These are phyloP conservation scores for Pseudocercospora fijiensis DNA, from an alignment of 2,329 filamentous ascomycete species.

Conservation along the genomic window DNA sequence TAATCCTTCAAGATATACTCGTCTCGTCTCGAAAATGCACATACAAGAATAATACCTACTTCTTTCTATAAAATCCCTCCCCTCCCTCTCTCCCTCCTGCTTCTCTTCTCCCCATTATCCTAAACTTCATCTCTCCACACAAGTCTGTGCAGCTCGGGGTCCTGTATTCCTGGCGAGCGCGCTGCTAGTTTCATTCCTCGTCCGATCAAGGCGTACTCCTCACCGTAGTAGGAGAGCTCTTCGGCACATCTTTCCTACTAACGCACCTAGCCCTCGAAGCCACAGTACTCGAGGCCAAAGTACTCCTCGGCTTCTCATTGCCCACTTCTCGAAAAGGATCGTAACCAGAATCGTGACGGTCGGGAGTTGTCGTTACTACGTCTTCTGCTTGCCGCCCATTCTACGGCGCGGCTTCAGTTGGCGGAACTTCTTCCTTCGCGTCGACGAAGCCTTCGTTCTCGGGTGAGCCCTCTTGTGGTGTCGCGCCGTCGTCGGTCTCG, in stretches of 20 bases:
- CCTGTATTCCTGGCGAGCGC: too few species aligned
- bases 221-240: not conserved
- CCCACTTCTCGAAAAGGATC: not conserved
- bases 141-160: not conserved
- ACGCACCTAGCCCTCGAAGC: conserved; percentile 5
- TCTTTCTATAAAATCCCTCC: not conserved
- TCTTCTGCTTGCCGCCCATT: conserved; percentile 4
- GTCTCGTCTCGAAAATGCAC: not conserved
- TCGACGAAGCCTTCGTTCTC: conserved; percentile 17
- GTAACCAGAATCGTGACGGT: not conserved
- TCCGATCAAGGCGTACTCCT: not conserved
- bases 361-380: not conserved
- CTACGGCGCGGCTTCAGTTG: conserved; percentile 5
- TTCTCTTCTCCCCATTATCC: not conserved
- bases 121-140: not conserved
- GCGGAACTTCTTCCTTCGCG: conserved; percentile 7
- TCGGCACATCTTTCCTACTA: conserved; percentile 4
- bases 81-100: not conserved
- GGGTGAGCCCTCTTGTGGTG: conserved; percentile 14
- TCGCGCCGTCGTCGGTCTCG: conserved; percentile 29
- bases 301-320: conserved; percentile 2
- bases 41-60: not conserved
- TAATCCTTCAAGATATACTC: not conserved
- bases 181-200: too few species aligned
- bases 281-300: not conserved